Base-by-base conservation (phyloP, 768 basidiomycete genomes). In the Mycena alexandri region DNA sequence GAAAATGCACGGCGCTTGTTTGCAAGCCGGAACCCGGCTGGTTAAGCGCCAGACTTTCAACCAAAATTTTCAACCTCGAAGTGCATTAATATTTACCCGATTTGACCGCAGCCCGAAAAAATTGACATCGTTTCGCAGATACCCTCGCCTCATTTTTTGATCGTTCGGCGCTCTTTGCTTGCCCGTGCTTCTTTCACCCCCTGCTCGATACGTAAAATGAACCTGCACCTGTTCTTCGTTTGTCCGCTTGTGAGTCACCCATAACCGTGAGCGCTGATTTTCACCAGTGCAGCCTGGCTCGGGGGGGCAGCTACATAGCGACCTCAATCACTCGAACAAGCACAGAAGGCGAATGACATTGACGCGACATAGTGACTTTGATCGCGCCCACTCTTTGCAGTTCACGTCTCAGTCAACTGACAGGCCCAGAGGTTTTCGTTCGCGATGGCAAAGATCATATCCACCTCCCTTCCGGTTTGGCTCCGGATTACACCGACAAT, bases 1-100 rank as follows among this genome's bases (percentile, higher is more conserved):
- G 22, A 33, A 21, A 68, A 68, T 36, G 62, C 67, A 1, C 61
- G 7, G 55, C 34, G 57, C 19, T 29, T 68, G 51, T 63, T 68
- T 24, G 43, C 13, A 22, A 17, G 43, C 21, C 42, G 60, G 13
- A 21, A 50, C 29, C 29, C 16, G 53, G 17, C 17, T 25, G 17
- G 7, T 25, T 24, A n/a, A 41, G 24, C 19, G 16, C 43, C 46
- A 34, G n/a, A 47, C 3, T 13, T 14, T 16, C 21, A 55, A 29
- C 19, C 36, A 43, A 57, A 14, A 38, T 11, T 38, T 38, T 38
- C 38, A 38, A 38, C 41, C n/a, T n/a, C 11, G 17, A 29, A 19
- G 29, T 11, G 55, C 44, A 24, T 29, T 41, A 17, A 33, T 33
- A 11, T n/a, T 29, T 13, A 16, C 21, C 43, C 2, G 5, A 22